These are phyloP conservation scores for Drechslerella stenobrocha DNA, from an alignment of 2,329 filamentous ascomycete species.

Conservation along the genomic window DNA sequence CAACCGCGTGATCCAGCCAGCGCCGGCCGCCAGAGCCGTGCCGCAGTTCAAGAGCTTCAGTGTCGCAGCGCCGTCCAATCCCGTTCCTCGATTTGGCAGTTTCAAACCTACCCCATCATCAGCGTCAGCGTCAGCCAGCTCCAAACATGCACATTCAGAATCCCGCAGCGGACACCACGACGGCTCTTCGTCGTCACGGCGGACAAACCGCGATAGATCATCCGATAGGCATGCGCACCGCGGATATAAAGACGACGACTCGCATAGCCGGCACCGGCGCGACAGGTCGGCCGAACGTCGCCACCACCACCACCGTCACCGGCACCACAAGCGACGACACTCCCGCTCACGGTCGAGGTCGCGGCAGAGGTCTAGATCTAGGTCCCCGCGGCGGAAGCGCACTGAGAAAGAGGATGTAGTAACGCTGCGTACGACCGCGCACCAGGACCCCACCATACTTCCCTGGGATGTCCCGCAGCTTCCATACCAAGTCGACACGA, in stretches of 20 bases:
- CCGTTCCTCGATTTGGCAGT: slow-evolving; percentile 34
- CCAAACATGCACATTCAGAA: slow-evolving; percentile 22
- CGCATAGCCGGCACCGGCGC: slow-evolving; percentile 17
- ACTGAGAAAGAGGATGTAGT: slow-evolving; percentile 7
- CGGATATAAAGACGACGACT: slow-evolving; percentile 33
- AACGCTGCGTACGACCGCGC: slow-evolving; percentile 21
- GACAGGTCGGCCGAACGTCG: slow-evolving; percentile 20
- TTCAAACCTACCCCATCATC: slow-evolving; percentile 25
- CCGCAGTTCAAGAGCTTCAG: slow-evolving; percentile 45
- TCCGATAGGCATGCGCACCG: slow-evolving; percentile 43
- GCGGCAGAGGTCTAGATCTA: slow-evolving; percentile 12
- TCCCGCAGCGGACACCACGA: slow-evolving; percentile 2
- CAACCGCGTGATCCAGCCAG: not conserved
- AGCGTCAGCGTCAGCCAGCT: not conserved
- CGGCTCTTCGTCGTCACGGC: slow-evolving; percentile 10
- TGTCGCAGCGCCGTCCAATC: slow-evolving; percentile 3
- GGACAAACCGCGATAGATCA: slow-evolving; percentile 27
- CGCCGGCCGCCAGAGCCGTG: slow-evolving; percentile 11
- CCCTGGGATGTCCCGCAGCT: slow-evolving; percentile 49
- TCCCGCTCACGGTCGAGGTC: slow-evolving; percentile 16
- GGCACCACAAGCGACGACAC: slow-evolving; percentile 12
- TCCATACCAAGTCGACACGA: slow-evolving; percentile 64
- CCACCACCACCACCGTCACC: not conserved
- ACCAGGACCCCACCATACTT: slow-evolving; percentile 36
- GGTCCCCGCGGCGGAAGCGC: slow-evolving; percentile 13